phyloP scores from a whole-genome alignment of 2,329 filamentous ascomycete species.

The Coniochaeta pulveracea region DNA sequence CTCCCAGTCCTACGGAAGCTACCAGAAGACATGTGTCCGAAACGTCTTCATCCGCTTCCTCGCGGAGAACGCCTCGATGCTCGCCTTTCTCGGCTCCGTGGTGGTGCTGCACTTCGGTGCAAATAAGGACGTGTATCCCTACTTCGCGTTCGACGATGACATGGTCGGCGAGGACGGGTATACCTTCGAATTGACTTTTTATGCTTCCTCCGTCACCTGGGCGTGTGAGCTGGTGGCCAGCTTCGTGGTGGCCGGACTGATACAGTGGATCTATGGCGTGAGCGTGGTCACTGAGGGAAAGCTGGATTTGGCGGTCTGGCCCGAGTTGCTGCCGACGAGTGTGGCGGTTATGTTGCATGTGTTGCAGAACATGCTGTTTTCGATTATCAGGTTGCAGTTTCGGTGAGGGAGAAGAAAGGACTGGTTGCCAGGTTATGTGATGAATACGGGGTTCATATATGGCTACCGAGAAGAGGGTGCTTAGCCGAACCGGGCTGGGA shows the following conservation, averaged over 20 bases:
- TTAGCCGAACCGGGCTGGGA: no score
- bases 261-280: constrained; percentile 46
- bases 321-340: constrained; percentile 54
- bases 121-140: constrained; percentile 59
- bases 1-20: constrained; percentile 47
- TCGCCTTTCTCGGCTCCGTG: constrained; percentile 54
- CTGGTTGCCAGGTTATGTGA: no score
- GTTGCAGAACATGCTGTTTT: constrained; percentile 62
- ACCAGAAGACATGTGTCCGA: constrained; percentile 54
- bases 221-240: constrained; percentile 53
- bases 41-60: constrained; percentile 58
- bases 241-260: constrained; percentile 45
- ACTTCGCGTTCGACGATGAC: constrained; percentile 51
- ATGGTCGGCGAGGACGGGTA: constrained; percentile 33
- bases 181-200: constrained; percentile 52
- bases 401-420: no score
- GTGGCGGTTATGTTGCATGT: constrained; percentile 57
- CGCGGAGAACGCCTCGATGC: constrained; percentile 57
- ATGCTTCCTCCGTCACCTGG: constrained; percentile 54
- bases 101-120: constrained; percentile 54
- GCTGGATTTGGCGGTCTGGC: constrained; percentile 53
- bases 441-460: no score
- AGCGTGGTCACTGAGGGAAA: constrained; percentile 54
- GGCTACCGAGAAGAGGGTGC: no score
- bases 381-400: constrained; percentile 55